A percentile compares a stretch with the other conserved stretches of the same genome.
These are phyloP conservation scores for Blastomyces emzantsi DNA, from an alignment of 2,329 filamentous ascomycete species.

Conservation along the genomic window DNA sequence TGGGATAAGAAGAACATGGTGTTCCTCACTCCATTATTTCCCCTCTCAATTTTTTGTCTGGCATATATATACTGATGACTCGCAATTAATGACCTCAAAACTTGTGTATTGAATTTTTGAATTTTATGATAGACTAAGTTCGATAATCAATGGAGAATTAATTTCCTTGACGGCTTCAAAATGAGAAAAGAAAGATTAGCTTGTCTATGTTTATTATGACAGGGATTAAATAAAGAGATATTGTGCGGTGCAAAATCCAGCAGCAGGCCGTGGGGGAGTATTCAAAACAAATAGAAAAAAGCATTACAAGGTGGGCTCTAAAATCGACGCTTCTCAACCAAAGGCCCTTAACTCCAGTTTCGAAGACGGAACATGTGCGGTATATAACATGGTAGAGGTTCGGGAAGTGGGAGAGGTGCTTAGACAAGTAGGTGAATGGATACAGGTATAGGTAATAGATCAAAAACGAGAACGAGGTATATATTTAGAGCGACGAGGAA, in stretches of 20 bases:
- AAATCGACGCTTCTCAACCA: neutral
- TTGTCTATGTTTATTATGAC: neutral
- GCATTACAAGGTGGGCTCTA: neutral
- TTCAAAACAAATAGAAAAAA: neutral
- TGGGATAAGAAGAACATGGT: neutral
- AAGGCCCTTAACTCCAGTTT: neutral
- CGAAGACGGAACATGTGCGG: neutral
- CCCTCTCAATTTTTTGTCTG: neutral
- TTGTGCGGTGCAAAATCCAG: neutral
- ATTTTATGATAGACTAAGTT: neutral
- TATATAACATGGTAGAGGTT: neutral
- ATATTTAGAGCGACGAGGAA: neutral
- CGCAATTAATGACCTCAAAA: neutral
- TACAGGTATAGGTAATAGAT: neutral
- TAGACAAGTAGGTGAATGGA: neutral
- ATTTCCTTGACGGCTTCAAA: neutral
- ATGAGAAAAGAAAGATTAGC: neutral
- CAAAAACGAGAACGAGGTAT: neutral
- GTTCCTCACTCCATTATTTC: neutral
- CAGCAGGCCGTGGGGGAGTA: neutral
- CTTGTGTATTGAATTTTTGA: neutral
- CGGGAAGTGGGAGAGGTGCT: neutral
- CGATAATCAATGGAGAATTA: neutral
- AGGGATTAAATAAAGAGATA: neutral
- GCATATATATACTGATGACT: neutral